Base-by-base conservation (phyloP, 805 yeast species). In the Candida andamanensis region DNA sequence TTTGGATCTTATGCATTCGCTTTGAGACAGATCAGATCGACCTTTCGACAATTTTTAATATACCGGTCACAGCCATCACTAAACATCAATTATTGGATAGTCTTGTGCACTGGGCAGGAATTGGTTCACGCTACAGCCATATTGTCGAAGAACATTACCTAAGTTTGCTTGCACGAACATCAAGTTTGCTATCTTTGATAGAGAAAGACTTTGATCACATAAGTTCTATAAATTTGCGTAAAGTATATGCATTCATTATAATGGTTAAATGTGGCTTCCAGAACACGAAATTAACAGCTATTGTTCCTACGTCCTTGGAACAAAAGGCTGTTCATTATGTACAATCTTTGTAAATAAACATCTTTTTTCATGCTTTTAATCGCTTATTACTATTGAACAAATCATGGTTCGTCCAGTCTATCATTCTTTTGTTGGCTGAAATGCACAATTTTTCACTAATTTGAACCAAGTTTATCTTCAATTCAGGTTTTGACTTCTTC, bases 341-440 rank as follows among this genome's bases (percentile, higher is more conserved):
- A 25, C 8, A n/a, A 11, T 13, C 9, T 11, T 10, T 23, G 17
- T 30, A 29, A 23, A 27, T 24, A 26, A 12, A 24, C 11, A 28
- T 26, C 25, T 24, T 25, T 18, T 12, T 6, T 22, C 28, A 16
- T 20, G 30, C 18, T 24, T 33, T 39, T 14, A 60, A 33, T 36
- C 70, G 45, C 47, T 80, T 81, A 20, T 64, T 48, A n/a, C 64
- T 52, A 26, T 56, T 54, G 0, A 50, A 58, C 4, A 69, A 40
- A 45, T 80, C 85, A 11, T 59, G 72, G 26, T 57, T 60, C 4
- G 76, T 61, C 89, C 90, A 83, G 2, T 76, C 79, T 17, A 60
- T 45, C 1, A 77, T 48, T 53, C 89, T 71, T 46, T 81, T 80
- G 44, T 30, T 1, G 50, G 52, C 59, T 10, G 67, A 50, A 11